Evolutionary conservation across 331 rosid genomes (phyloP).

Genomic region (Rhamnella rubrinervis): DNA sequence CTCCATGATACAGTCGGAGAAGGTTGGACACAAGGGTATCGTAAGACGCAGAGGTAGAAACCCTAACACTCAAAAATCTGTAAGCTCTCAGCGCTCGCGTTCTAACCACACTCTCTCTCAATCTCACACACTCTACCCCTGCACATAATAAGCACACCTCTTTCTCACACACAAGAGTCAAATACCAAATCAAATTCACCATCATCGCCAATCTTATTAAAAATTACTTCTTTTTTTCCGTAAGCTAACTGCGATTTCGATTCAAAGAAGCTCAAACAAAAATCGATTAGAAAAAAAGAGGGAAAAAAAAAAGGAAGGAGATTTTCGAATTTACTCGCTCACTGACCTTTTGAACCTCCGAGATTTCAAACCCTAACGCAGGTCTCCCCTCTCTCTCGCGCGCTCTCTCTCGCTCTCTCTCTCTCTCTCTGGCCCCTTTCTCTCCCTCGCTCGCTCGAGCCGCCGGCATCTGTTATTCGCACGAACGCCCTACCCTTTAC

Average conservation of each 20-base stretch:
- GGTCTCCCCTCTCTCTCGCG: slow-evolving; percentile 27
- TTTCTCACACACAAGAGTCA: slow-evolving; percentile 82
- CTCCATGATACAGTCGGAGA: slow-evolving; percentile 49
- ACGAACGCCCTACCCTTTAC: too few species aligned
- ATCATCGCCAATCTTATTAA: slow-evolving; percentile 8
- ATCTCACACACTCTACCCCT: slow-evolving; percentile 88
- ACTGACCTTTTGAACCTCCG: slow-evolving; percentile 56
- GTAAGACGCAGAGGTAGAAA: slow-evolving; percentile 34
- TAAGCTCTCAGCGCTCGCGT: slow-evolving; percentile 49
- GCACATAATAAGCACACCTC: slow-evolving; percentile 91
- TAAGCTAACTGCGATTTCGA: not conserved
- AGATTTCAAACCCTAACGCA: slow-evolving; percentile 43
- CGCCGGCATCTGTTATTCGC: slow-evolving; percentile 20
- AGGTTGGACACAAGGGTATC: slow-evolving; percentile 20
- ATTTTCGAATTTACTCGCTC: slow-evolving; percentile 49
- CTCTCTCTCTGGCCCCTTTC: not conserved
- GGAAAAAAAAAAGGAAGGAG: slow-evolving; percentile 20
- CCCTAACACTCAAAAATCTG: slow-evolving; percentile 46
- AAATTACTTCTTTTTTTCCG: not conserved
- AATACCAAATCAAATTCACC: slow-evolving; percentile 64
- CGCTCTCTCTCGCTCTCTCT: not conserved
- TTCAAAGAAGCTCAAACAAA: slow-evolving; percentile 9
- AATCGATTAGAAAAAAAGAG: slow-evolving; percentile 16
- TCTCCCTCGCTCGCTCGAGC: slow-evolving; percentile 19
- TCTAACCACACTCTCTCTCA: slow-evolving; percentile 72